These are phyloP conservation scores for Penicillium digitatum DNA, from an alignment of 2,329 filamentous ascomycete genomes.

Conservation along the genomic window DNA sequence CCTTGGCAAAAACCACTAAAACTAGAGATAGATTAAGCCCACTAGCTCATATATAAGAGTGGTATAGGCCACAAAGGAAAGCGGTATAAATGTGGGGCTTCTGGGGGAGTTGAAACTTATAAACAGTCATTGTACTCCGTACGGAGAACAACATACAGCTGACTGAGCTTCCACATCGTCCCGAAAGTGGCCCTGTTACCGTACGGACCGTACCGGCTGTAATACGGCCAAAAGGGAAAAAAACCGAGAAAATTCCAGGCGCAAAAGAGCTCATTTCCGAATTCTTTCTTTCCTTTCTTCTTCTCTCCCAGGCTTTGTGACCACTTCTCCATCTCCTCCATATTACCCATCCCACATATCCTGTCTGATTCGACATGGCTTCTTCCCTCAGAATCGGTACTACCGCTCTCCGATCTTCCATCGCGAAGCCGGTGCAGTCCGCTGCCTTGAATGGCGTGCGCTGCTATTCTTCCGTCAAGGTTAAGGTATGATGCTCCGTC, in stretches of 20 bases:
- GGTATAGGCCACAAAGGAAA: no score
- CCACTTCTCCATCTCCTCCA: constrained; percentile 32
- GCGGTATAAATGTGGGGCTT: no score
- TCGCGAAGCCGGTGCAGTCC: constrained; percentile 64
- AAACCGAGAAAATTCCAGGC: constrained; percentile 31
- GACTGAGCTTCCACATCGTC: constrained; percentile 15
- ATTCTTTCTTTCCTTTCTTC: constrained; percentile 33
- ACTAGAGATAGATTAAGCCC: no score
- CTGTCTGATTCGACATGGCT: constrained; percentile 63
- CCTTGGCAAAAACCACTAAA: no score
- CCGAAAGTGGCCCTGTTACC: constrained; percentile 19
- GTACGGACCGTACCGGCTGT: constrained; percentile 27
- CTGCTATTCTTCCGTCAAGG: constrained; percentile 85
- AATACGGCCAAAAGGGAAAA: constrained; percentile 35
- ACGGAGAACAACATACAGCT: no score
- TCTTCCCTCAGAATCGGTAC: constrained; percentile 76
- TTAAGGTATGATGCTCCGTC: constrained; percentile 60
- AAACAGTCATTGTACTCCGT: no score
- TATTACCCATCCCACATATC: constrained; percentile 16
- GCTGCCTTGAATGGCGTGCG: constrained; percentile 77
- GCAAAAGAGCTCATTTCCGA: constrained; percentile 29
- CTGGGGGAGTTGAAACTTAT: no score
- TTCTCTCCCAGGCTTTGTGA: constrained; percentile 31
- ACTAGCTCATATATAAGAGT: no score
- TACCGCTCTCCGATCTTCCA: constrained; percentile 73